Percentiles rank a stretch among this genome's conserved stretches.
These are phyloP conservation scores for Sugiyamaella chiloensis DNA, from an alignment of 805 yeast genomes.

Conservation along the genomic window DNA sequence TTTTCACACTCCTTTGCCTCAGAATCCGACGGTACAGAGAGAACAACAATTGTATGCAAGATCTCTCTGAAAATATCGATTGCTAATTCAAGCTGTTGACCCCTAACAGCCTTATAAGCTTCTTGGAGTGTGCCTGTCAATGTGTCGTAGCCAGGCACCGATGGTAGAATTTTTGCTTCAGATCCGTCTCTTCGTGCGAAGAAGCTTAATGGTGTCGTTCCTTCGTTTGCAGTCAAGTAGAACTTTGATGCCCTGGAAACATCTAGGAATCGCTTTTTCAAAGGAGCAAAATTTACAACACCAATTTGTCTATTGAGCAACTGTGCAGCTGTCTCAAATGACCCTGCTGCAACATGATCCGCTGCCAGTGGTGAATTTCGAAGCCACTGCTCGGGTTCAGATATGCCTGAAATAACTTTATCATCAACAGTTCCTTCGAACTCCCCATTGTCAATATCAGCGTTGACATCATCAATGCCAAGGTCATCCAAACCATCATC, in stretches of 20 bases:
- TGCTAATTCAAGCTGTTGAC: slow-evolving; percentile 79
- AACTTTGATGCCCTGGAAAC: slow-evolving; percentile 79
- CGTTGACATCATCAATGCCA: slow-evolving; percentile 44
- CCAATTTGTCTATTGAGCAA: slow-evolving; percentile 88
- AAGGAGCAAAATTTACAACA: slow-evolving; percentile 79
- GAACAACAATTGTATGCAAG: slow-evolving; percentile 68
- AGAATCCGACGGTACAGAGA: slow-evolving; percentile 68
- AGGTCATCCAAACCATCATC: slow-evolving; percentile 69
- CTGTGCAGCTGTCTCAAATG: slow-evolving; percentile 93
- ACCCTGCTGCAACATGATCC: slow-evolving; percentile 92
- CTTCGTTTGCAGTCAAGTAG: slow-evolving; percentile 69
- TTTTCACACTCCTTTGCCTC: slow-evolving; percentile 75
- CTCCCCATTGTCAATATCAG: slow-evolving; percentile 25
- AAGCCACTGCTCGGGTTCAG: slow-evolving; percentile 76
- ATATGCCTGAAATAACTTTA: slow-evolving; percentile 40
- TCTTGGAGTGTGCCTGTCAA: slow-evolving; percentile 60
- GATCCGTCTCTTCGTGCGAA: slow-evolving; percentile 59
- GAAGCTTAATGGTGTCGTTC: slow-evolving; percentile 64
- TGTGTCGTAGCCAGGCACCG: slow-evolving; percentile 66
- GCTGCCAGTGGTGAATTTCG: slow-evolving; percentile 88
- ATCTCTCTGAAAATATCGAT: slow-evolving; percentile 74
- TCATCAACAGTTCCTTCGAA: slow-evolving; percentile 27
- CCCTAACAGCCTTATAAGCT: slow-evolving; percentile 80
- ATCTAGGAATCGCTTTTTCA: slow-evolving; percentile 76
- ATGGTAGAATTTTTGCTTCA: slow-evolving; percentile 59